Percentiles rank a stretch among this genome's conserved stretches.
Conservation (phyloP, 2,329 filamentous ascomycete genomes). For the Diaporthe sp. region DNA sequence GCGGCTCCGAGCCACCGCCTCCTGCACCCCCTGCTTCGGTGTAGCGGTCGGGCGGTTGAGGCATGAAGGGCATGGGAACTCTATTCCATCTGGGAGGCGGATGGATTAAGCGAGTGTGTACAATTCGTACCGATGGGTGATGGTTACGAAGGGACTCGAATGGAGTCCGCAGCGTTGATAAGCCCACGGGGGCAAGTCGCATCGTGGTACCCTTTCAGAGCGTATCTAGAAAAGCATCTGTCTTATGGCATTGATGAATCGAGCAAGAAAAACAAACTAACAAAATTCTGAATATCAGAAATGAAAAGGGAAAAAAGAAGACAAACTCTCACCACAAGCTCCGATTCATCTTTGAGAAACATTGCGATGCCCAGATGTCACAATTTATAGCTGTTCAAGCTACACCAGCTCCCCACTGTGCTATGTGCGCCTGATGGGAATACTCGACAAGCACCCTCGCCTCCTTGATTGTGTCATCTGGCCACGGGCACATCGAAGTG, state of each 20-base stretch:
- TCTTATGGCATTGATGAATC: constrained; percentile 27
- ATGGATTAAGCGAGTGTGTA: constrained; percentile 15
- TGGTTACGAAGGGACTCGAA: constrained; percentile 1
- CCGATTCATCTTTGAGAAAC: not conserved
- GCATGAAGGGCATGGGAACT: not conserved
- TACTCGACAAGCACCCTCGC: too few species aligned
- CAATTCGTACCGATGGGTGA: constrained; percentile 4
- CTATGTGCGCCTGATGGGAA: not conserved
- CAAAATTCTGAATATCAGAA: not conserved
- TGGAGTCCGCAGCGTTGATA: not conserved
- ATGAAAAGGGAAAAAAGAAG: not conserved
- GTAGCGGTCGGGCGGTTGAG: not conserved
- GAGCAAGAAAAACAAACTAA: constrained; percentile 12
- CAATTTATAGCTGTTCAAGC: not conserved
- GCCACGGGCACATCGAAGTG: not conserved
- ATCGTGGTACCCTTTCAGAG: constrained; percentile 31
- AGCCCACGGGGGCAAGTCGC: not conserved
- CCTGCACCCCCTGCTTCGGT: constrained; percentile 39
- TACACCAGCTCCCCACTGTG: not conserved
- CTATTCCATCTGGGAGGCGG: not conserved
- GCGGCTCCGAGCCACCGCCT: constrained; percentile 38
- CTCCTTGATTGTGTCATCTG: not conserved
- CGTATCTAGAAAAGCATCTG: constrained; percentile 28
- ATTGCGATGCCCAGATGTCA: not conserved
- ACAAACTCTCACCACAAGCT: not conserved